A percentile compares a stretch with the other conserved stretches of the same genome.
Conservation (phyloP, 352 stramenopile species). For the Pythium scleroteichum region DNA sequence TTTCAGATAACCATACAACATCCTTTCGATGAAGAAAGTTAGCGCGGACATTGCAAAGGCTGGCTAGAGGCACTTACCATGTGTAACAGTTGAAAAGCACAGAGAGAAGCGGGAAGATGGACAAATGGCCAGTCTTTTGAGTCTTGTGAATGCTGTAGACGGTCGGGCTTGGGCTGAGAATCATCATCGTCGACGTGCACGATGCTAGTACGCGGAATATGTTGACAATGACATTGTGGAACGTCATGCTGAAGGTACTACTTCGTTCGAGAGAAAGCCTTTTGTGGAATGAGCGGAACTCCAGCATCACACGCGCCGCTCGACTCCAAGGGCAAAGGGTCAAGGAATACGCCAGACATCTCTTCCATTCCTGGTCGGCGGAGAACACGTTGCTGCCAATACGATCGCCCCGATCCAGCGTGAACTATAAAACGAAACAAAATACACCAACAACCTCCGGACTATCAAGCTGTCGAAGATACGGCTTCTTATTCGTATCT, state of each 20-base stretch:
- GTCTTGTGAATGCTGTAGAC: conserved; percentile 41
- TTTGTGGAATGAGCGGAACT: no score
- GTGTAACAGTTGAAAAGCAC: conserved; percentile 48
- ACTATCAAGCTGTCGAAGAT: no score
- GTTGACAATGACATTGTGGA: conserved; percentile 4
- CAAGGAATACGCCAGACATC: no score
- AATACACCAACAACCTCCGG: no score
- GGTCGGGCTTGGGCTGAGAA: conserved; percentile 41
- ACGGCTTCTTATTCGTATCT: no score
- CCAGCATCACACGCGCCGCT: no score
- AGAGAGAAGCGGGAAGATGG: conserved; percentile 46
- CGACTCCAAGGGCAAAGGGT: no score
- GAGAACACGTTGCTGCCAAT: no score
- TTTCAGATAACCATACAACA: conserved; percentile 46
- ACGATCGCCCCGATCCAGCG: no score
- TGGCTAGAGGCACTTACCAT: conserved; percentile 22
- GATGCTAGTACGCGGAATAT: conserved; percentile 34
- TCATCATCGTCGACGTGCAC: conserved; percentile 38
- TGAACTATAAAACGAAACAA: no score
- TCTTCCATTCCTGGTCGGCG: no score
- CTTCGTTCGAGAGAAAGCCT: no score
- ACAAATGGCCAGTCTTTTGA: conserved; percentile 39
- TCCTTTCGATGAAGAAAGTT: neutral
- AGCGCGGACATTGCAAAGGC: neutral
- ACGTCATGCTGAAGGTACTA: neutral